These are phyloP conservation scores for Rhizophora apiculata DNA, from an alignment of 345 rosid species.

Conservation along the genomic window DNA sequence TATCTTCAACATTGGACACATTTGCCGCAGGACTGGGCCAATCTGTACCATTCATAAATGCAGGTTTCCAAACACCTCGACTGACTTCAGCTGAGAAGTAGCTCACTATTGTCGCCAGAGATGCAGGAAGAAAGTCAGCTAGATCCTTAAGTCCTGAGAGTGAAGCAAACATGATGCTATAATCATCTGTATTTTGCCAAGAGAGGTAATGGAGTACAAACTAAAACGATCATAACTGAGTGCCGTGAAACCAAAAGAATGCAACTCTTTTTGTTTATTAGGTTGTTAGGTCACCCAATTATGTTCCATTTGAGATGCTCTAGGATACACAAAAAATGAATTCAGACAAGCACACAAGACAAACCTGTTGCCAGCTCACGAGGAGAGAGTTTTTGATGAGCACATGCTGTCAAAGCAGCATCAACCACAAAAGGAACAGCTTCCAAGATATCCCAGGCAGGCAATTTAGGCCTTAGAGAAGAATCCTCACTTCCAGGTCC, in stretches of 20 bases:
- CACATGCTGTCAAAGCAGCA: slow-evolving; percentile 93
- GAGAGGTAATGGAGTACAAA: not conserved
- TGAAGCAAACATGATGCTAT: not conserved
- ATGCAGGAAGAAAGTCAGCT: slow-evolving; percentile 90
- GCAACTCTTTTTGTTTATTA: not conserved
- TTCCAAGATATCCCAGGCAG: slow-evolving; percentile 97
- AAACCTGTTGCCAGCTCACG: slow-evolving; percentile 97
- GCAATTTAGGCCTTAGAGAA: slow-evolving; percentile 62
- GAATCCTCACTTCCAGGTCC: slow-evolving; percentile 63
- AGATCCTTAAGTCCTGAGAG: slow-evolving; percentile 83
- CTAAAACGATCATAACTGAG: not conserved
- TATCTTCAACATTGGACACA: slow-evolving; percentile 73
- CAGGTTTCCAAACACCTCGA: slow-evolving; percentile 94
- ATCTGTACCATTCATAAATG: slow-evolving; percentile 94
- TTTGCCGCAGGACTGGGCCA: slow-evolving; percentile 99
- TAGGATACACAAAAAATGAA: not conserved
- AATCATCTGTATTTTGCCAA: not conserved
- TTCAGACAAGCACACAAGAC: slow-evolving; percentile 11
- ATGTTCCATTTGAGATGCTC: too few relatives aligned
- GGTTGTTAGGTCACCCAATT: not conserved
- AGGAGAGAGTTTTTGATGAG: slow-evolving; percentile 83
- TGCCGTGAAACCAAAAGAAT: not conserved
- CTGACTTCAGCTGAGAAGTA: slow-evolving; percentile 95
- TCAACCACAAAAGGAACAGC: slow-evolving; percentile 85
- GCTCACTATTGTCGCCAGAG: slow-evolving; percentile 80